A percentile compares a stretch with the other conserved stretches of the same genome.
Evolutionary conservation across 139 green algal species (phyloP).

Genomic region (Chlamydomonas sp.): DNA sequence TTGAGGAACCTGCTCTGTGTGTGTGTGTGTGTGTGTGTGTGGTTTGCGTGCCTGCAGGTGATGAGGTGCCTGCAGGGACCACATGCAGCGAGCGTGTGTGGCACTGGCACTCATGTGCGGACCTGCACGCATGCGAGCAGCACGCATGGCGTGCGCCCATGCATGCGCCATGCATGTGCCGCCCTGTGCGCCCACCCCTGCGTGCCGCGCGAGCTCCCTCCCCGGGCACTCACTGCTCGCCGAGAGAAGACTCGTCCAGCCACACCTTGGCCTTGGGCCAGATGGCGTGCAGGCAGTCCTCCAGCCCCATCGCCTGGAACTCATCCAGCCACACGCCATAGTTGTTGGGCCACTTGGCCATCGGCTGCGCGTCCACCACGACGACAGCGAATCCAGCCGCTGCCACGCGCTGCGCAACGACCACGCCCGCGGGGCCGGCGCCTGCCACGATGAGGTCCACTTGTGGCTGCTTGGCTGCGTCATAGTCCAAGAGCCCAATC

Average conservation of each 20-base stretch:
- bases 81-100: no score
- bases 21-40: not conserved
- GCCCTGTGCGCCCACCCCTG: no score
- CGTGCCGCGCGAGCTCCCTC: no score
- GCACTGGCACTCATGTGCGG: no score
- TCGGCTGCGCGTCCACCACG: constrained; percentile 76
- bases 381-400: constrained; percentile 62
- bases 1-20: constrained; percentile 55
- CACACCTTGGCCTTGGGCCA: constrained; percentile 84
- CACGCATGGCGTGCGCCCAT: no score
- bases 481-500: constrained; percentile 16
- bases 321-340: constrained; percentile 98
- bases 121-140: no score
- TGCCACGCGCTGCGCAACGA: constrained; percentile 50
- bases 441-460: constrained; percentile 89
- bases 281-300: constrained; percentile 71
- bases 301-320: constrained; percentile 87
- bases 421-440: constrained; percentile 75
- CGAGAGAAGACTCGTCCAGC: constrained; percentile 52
- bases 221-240: constrained; percentile 37
- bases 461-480: constrained; percentile 21
- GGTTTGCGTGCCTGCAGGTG: no score
- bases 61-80: no score
- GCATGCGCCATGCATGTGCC: no score
- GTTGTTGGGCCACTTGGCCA: constrained; percentile 89